A percentile compares a stretch with the other conserved stretches of the same genome.
phyloP scores from a whole-genome alignment of 306 rosid species.

The Castanea sativa region DNA sequence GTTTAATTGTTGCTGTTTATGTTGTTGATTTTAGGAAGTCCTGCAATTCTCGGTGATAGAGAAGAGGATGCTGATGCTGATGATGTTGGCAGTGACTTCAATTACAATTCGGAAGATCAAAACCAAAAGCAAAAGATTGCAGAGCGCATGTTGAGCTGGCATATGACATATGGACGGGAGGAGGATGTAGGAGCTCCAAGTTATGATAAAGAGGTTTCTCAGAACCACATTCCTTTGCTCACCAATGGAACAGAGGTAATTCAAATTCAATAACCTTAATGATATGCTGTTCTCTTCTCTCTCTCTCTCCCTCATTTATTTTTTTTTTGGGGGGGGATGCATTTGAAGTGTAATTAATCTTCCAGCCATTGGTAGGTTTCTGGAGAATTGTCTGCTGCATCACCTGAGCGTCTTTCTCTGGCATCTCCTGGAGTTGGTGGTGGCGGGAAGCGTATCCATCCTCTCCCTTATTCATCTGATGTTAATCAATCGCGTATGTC shows the following conservation, averaged over 20 bases:
- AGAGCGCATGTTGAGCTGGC: constrained; percentile 91
- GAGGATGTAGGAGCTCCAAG: constrained; percentile 61
- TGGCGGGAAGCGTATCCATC: constrained; percentile 67
- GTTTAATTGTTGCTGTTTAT: not conserved
- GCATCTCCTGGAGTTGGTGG: constrained; percentile 73
- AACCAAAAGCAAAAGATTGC: constrained; percentile 86
- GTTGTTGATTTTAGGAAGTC: constrained; percentile 67
- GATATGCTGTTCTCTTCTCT: not conserved
- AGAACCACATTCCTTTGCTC: constrained; percentile 62
- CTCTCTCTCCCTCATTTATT: not conserved
- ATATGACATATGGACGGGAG: constrained; percentile 60
- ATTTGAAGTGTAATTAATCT: constrained; percentile 6
- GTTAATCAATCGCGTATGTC: constrained; percentile 71
- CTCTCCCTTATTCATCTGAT: constrained; percentile 68
- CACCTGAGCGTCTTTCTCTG: constrained; percentile 86
- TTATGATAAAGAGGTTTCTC: constrained; percentile 81
- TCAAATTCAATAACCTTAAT: constrained; percentile 21
- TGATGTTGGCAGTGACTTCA: constrained; percentile 61
- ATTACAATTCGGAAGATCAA: constrained; percentile 69
- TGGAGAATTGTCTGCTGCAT: constrained; percentile 93
- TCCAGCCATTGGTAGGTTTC: constrained; percentile 50
- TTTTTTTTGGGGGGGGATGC: not conserved
- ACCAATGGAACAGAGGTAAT: constrained; percentile 79
- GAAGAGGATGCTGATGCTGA: constrained; percentile 63
- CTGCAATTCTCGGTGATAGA: constrained; percentile 77